Evolutionary conservation across 805 yeast species (phyloP), one percentile per base, ranked within the genome.

Genomic region (Candida glaebosa): DNA sequence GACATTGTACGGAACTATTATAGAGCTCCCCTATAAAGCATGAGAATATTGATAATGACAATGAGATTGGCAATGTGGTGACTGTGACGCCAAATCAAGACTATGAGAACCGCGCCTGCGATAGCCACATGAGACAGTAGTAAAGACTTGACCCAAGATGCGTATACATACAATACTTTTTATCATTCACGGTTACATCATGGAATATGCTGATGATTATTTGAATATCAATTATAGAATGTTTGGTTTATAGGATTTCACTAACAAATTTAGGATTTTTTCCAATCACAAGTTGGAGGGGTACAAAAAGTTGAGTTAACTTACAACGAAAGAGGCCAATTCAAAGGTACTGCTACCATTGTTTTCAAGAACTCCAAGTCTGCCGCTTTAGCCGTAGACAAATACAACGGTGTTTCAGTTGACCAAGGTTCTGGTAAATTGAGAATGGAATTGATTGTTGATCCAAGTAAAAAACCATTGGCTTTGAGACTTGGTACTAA

Each of bases 351-450:
- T 70, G 96, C 96, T 48, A 88, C 93, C 43, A 78, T 93, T 56
- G 73, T 82, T 44, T 93, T 93, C 74, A 79, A 71, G 58, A 72
- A 74, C 44, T 63, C 78, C 39, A 81, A 82, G 45, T 75, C 76
- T 61, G 98, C 98, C 39, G 68, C 77, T 47, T 74, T 70, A 56
- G 96, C 96, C 38, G 86, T 86, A 56, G 79, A 81, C 57, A 82
- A 82, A 57, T 91, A 84, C 72, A 86, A 91, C 65, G 91, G 93
- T 58, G 91, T 96, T 34, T 90, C 96, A 57, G 86, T 93, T 55
- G 99, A 93, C 60, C 82, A 82, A 41, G 97, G 97, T 46, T 76
- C 81, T 46, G 64, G 78, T 51, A 84, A 75, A 62, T 78, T 93
- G 74, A 84, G 77, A 65, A 68, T 79, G 58, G 96, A 89, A 66